phyloP scores from a whole-genome alignment of 495 filamentous ascomycete genomes.

The Xylaria venustula region DNA sequence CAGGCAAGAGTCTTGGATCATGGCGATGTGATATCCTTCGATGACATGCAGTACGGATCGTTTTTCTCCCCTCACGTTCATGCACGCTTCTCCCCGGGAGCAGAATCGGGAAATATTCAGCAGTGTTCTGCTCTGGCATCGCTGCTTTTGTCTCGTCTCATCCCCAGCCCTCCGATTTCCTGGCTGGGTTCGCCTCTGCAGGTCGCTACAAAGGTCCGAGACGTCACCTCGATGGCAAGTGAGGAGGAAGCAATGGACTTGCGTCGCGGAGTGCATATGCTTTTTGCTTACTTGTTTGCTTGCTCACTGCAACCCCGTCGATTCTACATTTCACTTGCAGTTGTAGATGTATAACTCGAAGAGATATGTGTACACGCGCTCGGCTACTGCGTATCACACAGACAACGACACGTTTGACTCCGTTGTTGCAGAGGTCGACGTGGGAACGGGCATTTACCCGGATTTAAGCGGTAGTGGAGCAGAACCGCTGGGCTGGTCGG shows the following conservation, averaged over 20 bases:
- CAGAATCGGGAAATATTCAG: background rate
- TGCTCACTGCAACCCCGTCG: no score
- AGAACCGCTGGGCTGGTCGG: background rate
- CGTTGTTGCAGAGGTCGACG: background rate
- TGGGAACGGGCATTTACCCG: conserved; percentile 1
- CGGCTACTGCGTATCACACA: background rate
- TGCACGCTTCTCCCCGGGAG: background rate
- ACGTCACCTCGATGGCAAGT: background rate
- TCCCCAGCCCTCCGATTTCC: background rate
- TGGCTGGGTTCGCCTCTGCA: background rate
- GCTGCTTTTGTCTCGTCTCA: background rate
- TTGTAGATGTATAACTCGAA: background rate
- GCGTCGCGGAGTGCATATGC: conserved; percentile 2
- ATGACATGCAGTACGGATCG: background rate
- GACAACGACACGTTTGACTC: conserved; percentile 7
- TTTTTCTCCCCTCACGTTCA: conserved; percentile 12
- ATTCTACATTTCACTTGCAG: background rate
- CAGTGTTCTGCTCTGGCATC: background rate
- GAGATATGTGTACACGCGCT: background rate
- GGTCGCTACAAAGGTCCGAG: background rate
- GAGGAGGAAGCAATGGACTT: background rate
- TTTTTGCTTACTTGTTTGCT: background rate
- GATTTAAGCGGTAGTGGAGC: conserved; percentile 6
- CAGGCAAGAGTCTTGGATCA: background rate
- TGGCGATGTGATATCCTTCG: background rate